These are phyloP conservation scores for Arthrinium phaeospermum DNA, from an alignment of 2,329 filamentous ascomycete species.

Conservation along the genomic window DNA sequence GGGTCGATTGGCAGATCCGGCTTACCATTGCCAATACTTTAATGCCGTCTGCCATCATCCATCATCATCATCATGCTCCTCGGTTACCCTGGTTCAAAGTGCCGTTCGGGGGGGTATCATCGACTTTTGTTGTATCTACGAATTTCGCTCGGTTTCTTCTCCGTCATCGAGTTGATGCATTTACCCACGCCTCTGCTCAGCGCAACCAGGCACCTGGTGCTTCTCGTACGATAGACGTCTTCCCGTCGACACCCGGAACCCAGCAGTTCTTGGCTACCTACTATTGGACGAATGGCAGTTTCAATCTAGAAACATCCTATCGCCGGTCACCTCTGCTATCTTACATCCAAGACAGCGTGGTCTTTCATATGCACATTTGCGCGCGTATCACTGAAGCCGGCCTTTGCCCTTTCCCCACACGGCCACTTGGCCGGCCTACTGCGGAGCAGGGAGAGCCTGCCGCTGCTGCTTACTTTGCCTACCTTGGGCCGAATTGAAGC, in stretches of 20 bases:
- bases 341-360: conserved; percentile 15
- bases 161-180: background rate
- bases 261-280: background rate
- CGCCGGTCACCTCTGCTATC: background rate
- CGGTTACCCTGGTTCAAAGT: background rate
- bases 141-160: background rate
- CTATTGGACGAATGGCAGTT: background rate
- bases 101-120: background rate
- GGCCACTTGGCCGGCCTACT: conserved; percentile 32
- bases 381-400: conserved; percentile 20
- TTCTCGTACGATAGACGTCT: conserved; percentile 11
- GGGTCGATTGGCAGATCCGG: background rate
- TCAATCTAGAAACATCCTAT: background rate
- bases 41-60: background rate
- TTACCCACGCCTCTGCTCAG: background rate
- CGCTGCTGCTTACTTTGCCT: conserved; percentile 10
- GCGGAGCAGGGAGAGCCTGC: conserved; percentile 30
- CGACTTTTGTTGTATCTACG: background rate
- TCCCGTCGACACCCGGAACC: background rate
- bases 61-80: background rate
- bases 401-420: conserved; percentile 31
- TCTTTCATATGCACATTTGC: background rate
- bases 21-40: background rate
- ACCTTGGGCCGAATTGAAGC: background rate
- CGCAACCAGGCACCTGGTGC: conserved; percentile 4